Base-by-base conservation (phyloP, 2,329 filamentous ascomycete genomes). In the Botrytis fragariae region DNA sequence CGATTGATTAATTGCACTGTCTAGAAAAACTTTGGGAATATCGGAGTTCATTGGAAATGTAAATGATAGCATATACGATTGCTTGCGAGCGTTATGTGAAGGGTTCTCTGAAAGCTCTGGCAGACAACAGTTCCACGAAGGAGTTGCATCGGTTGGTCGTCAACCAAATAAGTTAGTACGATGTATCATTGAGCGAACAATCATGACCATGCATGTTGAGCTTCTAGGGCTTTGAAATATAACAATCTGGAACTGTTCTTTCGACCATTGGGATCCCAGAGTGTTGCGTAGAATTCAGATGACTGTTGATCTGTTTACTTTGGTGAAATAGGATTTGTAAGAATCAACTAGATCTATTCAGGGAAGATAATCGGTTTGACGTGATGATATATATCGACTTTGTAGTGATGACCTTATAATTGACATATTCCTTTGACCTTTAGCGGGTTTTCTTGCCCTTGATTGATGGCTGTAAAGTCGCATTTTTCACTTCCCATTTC, bases 401-500 rank as follows among this genome's bases (percentile, higher is more conserved):
- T 57, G 48, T 42, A 42, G 39, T 57, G 18, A 68, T 57, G 65
- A 57, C 5, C 7, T 42, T 69, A 6, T 64, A 42, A 63, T 6
- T 64, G 44, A 62, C 69, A 69, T 12, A 54, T 44, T 20, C 51
- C 14, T 42, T 10, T 54, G n/a, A 12, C 62, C 63, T 69, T 80
- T 72, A 80, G 39, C 74, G 76, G 22, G 16, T 75, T 73, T 81
- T 80, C 74, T 79, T 79, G 7, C 74, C 76, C 51, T 76, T 77
- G 6, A 70, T 51, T 22, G 69, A 83, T 57, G 79, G 81, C 75
- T 81, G 84, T 44, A 78, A 78, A 73, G 80, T 79, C 71, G 77
- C 74, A 25, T 78, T 80, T 39, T 82, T 82, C 57, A 78, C 79
- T 77, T 95, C 91, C 94, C 95, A 98, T 81, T 93, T 91, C 83